Conservation (phyloP, 495 filamentous ascomycete species). For the Apodospora peruviana region DNA sequence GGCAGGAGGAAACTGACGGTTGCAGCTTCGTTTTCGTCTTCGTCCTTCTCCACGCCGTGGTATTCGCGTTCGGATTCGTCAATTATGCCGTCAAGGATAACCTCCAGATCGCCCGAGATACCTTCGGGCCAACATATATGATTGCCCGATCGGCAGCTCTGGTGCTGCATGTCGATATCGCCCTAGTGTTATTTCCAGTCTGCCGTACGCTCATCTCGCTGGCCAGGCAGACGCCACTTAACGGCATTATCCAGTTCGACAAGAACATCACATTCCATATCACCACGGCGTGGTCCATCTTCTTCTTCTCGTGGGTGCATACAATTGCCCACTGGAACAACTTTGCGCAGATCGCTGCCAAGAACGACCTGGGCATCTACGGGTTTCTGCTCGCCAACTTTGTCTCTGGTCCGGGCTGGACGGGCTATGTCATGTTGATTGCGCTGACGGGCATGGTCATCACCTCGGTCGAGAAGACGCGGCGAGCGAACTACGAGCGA, state of each 20-base stretch:
- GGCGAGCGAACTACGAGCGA: slow-evolving; percentile 67
- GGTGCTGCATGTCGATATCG: slow-evolving; percentile 69
- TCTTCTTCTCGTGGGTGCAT: slow-evolving; percentile 77
- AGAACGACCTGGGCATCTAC: slow-evolving; percentile 64
- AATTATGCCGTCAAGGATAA: slow-evolving; percentile 71
- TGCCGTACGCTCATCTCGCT: slow-evolving; percentile 75
- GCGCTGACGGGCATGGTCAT: slow-evolving; percentile 61
- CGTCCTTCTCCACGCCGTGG: slow-evolving; percentile 57
- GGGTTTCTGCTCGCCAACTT: slow-evolving; percentile 68
- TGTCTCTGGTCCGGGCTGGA: slow-evolving; percentile 70
- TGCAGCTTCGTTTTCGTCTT: slow-evolving; percentile 66
- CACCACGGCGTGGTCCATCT: slow-evolving; percentile 72
- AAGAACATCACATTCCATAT: slow-evolving; percentile 82
- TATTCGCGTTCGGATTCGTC: slow-evolving; percentile 70
- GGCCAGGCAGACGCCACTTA: slow-evolving; percentile 65
- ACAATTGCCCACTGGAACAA: slow-evolving; percentile 79
- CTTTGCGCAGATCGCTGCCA: slow-evolving; percentile 64
- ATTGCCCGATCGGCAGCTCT: slow-evolving; percentile 66
- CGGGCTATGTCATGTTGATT: slow-evolving; percentile 71
- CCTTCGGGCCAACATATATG: slow-evolving; percentile 64
- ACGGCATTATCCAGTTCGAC: slow-evolving; percentile 74
- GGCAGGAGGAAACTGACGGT: slow-evolving; percentile 14
- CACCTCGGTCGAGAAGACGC: slow-evolving; percentile 64
- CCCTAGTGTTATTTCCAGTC: slow-evolving; percentile 69
- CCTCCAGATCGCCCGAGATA: slow-evolving; percentile 52